A percentile compares a stretch with the other conserved stretches of the same genome.
phyloP scores from a whole-genome alignment of 371 early-diverging fungal species.

The Syncephalastrum sp. region DNA sequence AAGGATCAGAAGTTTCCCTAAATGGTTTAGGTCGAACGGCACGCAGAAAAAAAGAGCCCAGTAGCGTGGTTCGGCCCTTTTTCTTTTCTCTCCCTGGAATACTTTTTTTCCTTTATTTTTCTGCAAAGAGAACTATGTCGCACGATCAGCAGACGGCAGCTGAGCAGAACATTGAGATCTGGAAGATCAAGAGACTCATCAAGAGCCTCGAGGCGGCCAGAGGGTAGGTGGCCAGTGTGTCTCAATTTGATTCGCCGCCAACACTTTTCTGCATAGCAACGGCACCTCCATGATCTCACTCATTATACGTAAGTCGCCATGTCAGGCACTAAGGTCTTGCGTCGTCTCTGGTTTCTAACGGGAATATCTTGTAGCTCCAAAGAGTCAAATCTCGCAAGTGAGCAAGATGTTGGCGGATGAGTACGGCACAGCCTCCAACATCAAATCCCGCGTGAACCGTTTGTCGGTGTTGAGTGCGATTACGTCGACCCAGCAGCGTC shows the following conservation, averaged over 20 bases:
- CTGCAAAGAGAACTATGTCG: too few species aligned
- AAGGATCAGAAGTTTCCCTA: too few species aligned
- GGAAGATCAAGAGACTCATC: slow-evolving; percentile 98
- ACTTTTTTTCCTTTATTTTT: too few species aligned
- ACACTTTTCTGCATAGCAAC: slow-evolving; percentile 60
- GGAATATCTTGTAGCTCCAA: slow-evolving; percentile 59
- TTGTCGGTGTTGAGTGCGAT: slow-evolving; percentile 98
- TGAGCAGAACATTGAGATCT: slow-evolving; percentile 87
- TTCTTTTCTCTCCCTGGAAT: too few species aligned
- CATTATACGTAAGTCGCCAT: slow-evolving; percentile 76
- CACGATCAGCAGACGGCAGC: slow-evolving; percentile 3
- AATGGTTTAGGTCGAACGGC: too few species aligned
- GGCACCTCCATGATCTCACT: slow-evolving; percentile 99
- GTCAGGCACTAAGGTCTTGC: not conserved
- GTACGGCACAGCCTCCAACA: slow-evolving; percentile 99
- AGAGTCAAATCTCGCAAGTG: slow-evolving; percentile 93
- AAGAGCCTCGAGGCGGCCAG: slow-evolving; percentile 93
- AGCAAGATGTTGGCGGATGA: slow-evolving; percentile 98
- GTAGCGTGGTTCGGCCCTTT: too few species aligned
- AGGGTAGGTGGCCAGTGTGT: slow-evolving; percentile 66
- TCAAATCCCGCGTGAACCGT: slow-evolving; percentile 99
- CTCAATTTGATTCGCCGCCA: not conserved
- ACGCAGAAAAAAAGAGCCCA: too few species aligned
- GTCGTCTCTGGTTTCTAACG: not conserved
- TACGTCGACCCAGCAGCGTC: slow-evolving; percentile 97